These are phyloP conservation scores for Metschnikowia similis DNA, from an alignment of 805 yeast species.

Conservation along the genomic window DNA sequence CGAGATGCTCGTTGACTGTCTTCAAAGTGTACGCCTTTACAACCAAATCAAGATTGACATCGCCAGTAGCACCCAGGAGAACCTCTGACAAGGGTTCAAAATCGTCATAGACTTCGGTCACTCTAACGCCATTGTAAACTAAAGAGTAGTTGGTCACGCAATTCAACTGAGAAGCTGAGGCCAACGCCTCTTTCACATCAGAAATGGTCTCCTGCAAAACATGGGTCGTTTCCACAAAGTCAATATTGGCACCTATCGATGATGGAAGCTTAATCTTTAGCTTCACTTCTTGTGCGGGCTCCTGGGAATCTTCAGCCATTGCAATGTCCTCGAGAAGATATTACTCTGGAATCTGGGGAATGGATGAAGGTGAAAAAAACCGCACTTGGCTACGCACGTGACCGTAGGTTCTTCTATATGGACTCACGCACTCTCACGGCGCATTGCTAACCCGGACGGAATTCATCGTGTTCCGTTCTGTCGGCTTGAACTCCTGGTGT, in stretches of 20 bases:
- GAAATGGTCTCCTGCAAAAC: constrained; percentile 45
- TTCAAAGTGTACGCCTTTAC: constrained; percentile 59
- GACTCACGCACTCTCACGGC: constrained; percentile 1
- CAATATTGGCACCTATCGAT: constrained; percentile 15
- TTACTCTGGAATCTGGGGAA: constrained; percentile 2
- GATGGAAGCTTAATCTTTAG: constrained; percentile 22
- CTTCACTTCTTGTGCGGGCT: constrained; percentile 16
- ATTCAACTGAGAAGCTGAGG: constrained; percentile 52
- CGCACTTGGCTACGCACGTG: constrained; percentile 3
- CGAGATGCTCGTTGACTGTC: constrained; percentile 58
- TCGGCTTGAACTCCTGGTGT: neutral
- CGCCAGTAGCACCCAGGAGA: constrained; percentile 18
- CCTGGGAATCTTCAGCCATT: constrained; percentile 18
- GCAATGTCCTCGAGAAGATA: neutral
- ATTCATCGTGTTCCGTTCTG: neutral
- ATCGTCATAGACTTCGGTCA: constrained; percentile 28
- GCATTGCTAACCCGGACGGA: neutral
- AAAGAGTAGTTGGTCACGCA: constrained; percentile 61
- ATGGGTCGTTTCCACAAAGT: constrained; percentile 27
- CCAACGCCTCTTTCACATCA: constrained; percentile 56
- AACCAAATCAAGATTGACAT: constrained; percentile 41
- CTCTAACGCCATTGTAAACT: constrained; percentile 28
- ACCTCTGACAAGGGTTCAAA: constrained; percentile 25
- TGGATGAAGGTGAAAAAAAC: neutral
- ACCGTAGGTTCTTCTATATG: neutral